Evolutionary conservation across 208 protist species (phyloP), one percentile per base, ranked within the genome.

Genomic region (Trypanosoma caninum): DNA sequence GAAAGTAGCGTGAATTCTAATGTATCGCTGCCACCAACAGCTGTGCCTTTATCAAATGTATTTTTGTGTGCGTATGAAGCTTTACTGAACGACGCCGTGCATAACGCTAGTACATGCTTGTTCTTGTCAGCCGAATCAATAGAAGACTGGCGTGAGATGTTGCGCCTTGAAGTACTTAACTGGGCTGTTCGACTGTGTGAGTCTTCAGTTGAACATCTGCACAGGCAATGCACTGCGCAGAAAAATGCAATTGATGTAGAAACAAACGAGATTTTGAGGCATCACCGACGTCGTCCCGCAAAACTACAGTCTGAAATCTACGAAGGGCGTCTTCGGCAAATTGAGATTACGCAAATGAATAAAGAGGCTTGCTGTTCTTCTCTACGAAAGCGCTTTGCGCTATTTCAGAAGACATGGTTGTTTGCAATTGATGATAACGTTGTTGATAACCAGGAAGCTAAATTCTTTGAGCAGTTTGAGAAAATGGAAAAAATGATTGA

Each of bases 211-310:
- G 53, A 31, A 35, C 42, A 59, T 41, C 16, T 76, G 9, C n/a
- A 50, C 13, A 47, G 23, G 60, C 66, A 76, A 40, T 69, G 69
- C 51, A 16, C 22, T 22, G 45, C 46, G 1, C 51, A 34, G 30
- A 76, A 73, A 51, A 31, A 55, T 1, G 72, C 66, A 14, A 68
- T 86, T 28, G 79, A 91, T 40, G 67, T 62, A 38, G 72, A 84
- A 22, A 84, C 76, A 38, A 87, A 80, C 41, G 70, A 87, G 18
- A 47, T 84, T 2, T 64, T 95, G 50, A 80, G 89, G 14, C 69
- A 81, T 55, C 85, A 95, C 64, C 81, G 82, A 11, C 84, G 85
- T 48, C 85, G 89, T 7, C 80, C 86, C 2, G 84, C 89, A 11
- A 69, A 80, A 30, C 69, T 93, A 27, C 89, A 95, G 67, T 81